phyloP scores from a whole-genome alignment of 78 protist genomes.

The Tieghemostelium lacteum region DNA sequence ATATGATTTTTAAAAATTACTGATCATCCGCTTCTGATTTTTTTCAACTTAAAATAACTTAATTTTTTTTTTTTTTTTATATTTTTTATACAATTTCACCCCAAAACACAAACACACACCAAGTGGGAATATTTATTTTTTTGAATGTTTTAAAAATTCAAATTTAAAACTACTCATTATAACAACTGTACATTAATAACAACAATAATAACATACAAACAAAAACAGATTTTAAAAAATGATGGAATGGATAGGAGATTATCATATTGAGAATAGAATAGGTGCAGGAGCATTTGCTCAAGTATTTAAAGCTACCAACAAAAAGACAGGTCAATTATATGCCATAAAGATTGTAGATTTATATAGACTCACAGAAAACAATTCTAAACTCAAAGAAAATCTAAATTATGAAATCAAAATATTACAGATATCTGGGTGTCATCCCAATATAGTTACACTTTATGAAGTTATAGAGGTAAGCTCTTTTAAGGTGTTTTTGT shows the following conservation, averaged over 20 bases:
- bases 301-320: slow-evolving; percentile 17
- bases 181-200: too few relatives aligned
- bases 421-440: slow-evolving; percentile 28
- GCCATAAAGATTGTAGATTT: slow-evolving; percentile 72
- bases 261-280: slow-evolving; percentile 14
- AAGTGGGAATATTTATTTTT: too few relatives aligned
- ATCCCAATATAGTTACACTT: slow-evolving; percentile 80
- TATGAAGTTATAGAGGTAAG: slow-evolving; percentile 75
- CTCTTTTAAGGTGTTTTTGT: background rate
- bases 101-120: too few relatives aligned
- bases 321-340: background rate
- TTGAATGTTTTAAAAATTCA: too few relatives aligned
- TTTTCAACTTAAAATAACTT: too few relatives aligned
- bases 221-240: background rate
- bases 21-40: too few relatives aligned
- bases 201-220: too few relatives aligned
- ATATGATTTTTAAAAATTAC: too few relatives aligned
- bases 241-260: slow-evolving; percentile 1
- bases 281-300: slow-evolving; percentile 74
- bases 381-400: slow-evolving; percentile 69
- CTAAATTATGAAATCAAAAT: slow-evolving; percentile 79
- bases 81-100: too few relatives aligned
- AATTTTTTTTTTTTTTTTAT: too few relatives aligned
- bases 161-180: too few relatives aligned
- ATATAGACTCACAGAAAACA: slow-evolving; percentile 50